phyloP scores from a whole-genome alignment of 2,329 filamentous ascomycete genomes.

The Aspergillus alliaceus region DNA sequence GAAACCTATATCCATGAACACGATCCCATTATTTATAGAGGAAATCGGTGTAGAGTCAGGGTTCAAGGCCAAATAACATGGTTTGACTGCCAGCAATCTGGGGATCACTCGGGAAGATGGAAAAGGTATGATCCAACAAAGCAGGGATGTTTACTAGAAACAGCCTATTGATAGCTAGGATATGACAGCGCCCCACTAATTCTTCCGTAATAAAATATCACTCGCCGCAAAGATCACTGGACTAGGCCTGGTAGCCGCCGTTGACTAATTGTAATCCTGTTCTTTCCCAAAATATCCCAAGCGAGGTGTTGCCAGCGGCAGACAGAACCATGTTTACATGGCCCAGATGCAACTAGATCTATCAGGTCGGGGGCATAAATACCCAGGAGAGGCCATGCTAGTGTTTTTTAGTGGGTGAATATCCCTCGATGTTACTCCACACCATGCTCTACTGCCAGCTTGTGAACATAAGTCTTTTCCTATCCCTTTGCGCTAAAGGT shows the following conservation, averaged over 20 bases:
- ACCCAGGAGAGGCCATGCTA: background rate
- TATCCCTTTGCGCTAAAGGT: background rate
- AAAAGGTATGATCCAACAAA: background rate
- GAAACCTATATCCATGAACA: background rate
- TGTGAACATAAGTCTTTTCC: background rate
- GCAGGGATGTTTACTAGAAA: background rate
- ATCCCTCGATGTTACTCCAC: too few species aligned
- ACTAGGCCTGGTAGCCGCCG: background rate
- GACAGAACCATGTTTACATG: background rate
- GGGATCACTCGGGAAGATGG: background rate
- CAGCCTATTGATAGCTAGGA: background rate
- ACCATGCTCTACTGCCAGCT: background rate
- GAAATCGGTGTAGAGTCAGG: background rate
- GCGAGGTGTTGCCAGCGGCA: background rate
- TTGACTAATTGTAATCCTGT: background rate
- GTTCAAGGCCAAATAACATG: background rate
- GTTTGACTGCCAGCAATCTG: background rate
- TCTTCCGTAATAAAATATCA: background rate
- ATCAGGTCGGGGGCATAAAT: background rate
- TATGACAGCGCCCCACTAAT: background rate
- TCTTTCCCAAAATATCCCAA: background rate
- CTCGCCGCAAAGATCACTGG: background rate
- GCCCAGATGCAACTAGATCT: background rate
- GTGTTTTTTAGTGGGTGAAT: too few species aligned
- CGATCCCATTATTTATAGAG: background rate